A percentile compares a stretch with the other conserved stretches of the same genome.
These are phyloP conservation scores for Kwoniella europaea DNA, from an alignment of 768 basidiomycete genomes.

Conservation along the genomic window DNA sequence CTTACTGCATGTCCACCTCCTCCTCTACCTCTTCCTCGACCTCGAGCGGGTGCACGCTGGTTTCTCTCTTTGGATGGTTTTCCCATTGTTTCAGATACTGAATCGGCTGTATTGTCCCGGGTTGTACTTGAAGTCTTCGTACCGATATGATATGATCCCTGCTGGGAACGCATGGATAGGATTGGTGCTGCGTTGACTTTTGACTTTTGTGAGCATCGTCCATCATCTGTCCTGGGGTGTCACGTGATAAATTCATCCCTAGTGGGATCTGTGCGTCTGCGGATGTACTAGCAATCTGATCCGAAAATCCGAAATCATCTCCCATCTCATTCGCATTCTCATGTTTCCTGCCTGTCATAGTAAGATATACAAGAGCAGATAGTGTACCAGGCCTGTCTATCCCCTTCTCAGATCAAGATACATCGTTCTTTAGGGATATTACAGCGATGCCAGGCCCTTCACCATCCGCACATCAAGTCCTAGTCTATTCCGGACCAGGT, in stretches of 20 bases:
- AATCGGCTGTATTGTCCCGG: too few relatives aligned
- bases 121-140: not conserved
- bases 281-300: too few relatives aligned
- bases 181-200: not conserved
- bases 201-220: not conserved
- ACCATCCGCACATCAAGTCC: conserved; percentile 46
- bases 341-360: too few relatives aligned
- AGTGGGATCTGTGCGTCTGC: too few relatives aligned
- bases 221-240: not conserved
- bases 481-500: conserved; percentile 54
- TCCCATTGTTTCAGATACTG: conserved; percentile 35
- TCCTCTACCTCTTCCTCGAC: conserved; percentile 34
- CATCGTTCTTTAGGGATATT: not conserved
- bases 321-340: too few relatives aligned
- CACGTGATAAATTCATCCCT: not conserved
- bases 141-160: not conserved
- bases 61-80: conserved; percentile 51
- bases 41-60: conserved; percentile 22
- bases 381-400: too few relatives aligned
- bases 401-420: too few relatives aligned
- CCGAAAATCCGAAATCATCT: not conserved
- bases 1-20: conserved; percentile 17
- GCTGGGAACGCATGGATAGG: not conserved
- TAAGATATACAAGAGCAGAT: too few relatives aligned
- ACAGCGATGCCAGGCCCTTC: conserved; percentile 45